Percentiles rank a stretch among this genome's conserved stretches.
These are phyloP conservation scores for Alisma plantagoaquatica DNA, from an alignment of 106 monocot species.

Conservation along the genomic window DNA sequence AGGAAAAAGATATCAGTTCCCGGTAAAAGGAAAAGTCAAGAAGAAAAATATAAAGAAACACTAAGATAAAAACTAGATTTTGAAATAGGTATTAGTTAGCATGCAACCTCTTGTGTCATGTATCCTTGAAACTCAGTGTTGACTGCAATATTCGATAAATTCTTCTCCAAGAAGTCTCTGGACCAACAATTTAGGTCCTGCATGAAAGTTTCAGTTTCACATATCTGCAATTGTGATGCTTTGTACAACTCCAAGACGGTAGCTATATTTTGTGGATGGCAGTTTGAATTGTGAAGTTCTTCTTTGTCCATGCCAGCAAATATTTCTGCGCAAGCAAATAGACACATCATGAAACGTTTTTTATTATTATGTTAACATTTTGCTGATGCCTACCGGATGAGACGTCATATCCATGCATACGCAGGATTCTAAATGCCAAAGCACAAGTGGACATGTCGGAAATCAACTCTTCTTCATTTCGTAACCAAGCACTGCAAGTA, in stretches of 20 bases:
- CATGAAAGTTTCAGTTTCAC: slow-evolving; percentile 33
- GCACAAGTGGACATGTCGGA: slow-evolving; percentile 48
- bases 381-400: slow-evolving; percentile 36
- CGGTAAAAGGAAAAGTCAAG: too few species aligned
- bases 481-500: slow-evolving; percentile 61
- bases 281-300: slow-evolving; percentile 21
- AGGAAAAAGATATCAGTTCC: too few species aligned
- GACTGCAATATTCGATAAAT: slow-evolving; percentile 13
- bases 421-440: slow-evolving; percentile 78
- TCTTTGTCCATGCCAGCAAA: slow-evolving; percentile 35
- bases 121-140: slow-evolving; percentile 1
- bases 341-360: too few species aligned
- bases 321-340: slow-evolving; percentile 50
- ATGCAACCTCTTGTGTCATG: slow-evolving; percentile 21
- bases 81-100: too few species aligned
- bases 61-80: too few species aligned
- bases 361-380: neutral
- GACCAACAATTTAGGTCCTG: slow-evolving; percentile 52
- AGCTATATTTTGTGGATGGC: slow-evolving; percentile 31
- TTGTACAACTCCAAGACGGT: slow-evolving; percentile 61
- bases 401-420: slow-evolving; percentile 80
- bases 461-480: slow-evolving; percentile 63
- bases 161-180: slow-evolving; percentile 33
- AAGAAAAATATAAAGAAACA: too few species aligned
- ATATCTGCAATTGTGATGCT: slow-evolving; percentile 64